These are phyloP conservation scores for Colletotrichum sublineola DNA, from an alignment of 2,329 filamentous ascomycete species.

Conservation along the genomic window DNA sequence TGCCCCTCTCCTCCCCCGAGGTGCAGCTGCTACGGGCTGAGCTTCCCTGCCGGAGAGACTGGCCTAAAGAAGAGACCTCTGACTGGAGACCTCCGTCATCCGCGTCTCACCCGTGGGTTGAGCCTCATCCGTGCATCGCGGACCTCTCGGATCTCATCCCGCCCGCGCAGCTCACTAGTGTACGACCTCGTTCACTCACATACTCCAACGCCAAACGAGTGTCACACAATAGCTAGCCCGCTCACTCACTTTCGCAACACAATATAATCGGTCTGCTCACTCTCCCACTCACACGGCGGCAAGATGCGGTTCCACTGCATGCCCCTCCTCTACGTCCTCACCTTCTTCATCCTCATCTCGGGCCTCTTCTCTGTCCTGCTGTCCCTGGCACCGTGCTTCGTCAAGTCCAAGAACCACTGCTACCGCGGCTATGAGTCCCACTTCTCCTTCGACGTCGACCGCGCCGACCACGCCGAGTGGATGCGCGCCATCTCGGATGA, in stretches of 20 bases:
- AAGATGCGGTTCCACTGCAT: slow-evolving; percentile 40
- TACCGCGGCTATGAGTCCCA: slow-evolving; percentile 52
- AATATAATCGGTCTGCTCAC: neutral
- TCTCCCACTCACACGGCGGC: neutral
- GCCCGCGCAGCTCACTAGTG: neutral
- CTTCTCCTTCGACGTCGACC: slow-evolving; percentile 59
- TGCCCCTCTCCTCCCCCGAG: neutral
- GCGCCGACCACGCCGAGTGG: slow-evolving; percentile 54
- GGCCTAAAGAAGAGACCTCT: neutral
- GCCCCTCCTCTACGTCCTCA: slow-evolving; percentile 42
- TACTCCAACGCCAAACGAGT: neutral
- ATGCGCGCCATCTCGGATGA: slow-evolving; percentile 59
- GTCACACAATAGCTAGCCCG: neutral
- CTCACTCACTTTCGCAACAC: neutral
- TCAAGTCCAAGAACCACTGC: slow-evolving; percentile 44
- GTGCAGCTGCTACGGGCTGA: neutral
- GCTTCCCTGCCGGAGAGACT: slow-evolving; percentile 30
- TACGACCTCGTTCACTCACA: slow-evolving; percentile 1
- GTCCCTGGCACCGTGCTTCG: slow-evolving; percentile 45
- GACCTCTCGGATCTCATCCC: slow-evolving; percentile 15
- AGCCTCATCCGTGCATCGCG: slow-evolving; percentile 28
- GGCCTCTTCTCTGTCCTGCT: slow-evolving; percentile 46
- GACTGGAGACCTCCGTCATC: slow-evolving; percentile 13
- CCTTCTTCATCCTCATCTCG: slow-evolving; percentile 42
- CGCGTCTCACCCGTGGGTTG: slow-evolving; percentile 22